phyloP scores from a whole-genome alignment of 1,284 basidiomycete species.

The Pseudomicrostroma phylloplanum region DNA sequence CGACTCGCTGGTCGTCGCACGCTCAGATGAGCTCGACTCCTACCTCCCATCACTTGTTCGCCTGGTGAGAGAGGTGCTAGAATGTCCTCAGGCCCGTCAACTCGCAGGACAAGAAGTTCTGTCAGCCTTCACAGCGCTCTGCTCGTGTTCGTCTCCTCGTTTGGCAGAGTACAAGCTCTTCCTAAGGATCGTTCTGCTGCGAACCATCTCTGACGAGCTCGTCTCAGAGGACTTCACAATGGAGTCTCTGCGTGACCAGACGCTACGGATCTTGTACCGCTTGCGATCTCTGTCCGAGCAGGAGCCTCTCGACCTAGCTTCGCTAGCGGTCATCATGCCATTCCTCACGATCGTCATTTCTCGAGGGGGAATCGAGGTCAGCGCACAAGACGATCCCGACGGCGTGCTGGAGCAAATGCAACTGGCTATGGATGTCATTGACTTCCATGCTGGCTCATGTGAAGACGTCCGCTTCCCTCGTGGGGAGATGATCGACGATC shows the following conservation, averaged over 20 bases:
- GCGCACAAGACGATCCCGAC: constrained; percentile 59
- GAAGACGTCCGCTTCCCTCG: constrained; percentile 49
- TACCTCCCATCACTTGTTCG: constrained; percentile 21
- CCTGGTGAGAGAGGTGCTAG: constrained; percentile 10
- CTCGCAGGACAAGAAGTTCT: constrained; percentile 25
- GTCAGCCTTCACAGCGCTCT: constrained; percentile 28
- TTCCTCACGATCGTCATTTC: constrained; percentile 67
- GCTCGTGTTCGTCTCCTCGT: constrained; percentile 31
- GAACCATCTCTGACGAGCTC: constrained; percentile 31
- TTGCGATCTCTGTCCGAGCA: constrained; percentile 76
- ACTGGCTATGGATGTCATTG: constrained; percentile 75
- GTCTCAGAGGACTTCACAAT: constrained; percentile 33
- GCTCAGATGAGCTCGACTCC: constrained; percentile 29
- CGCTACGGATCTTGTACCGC: constrained; percentile 79
- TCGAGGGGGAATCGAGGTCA: constrained; percentile 63
- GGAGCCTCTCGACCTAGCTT: constrained; percentile 72
- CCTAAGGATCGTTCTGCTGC: constrained; percentile 31
- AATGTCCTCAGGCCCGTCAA: constrained; percentile 24
- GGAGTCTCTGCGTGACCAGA: constrained; percentile 57
- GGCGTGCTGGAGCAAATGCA: constrained; percentile 80
- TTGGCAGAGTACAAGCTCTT: constrained; percentile 33
- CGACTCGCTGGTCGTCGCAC: constrained; percentile 26
- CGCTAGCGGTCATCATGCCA: constrained; percentile 75
- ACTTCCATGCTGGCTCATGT: constrained; percentile 81
- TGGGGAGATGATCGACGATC: constrained; percentile 59